Percentiles rank a stretch among this genome's conserved stretches.
Evolutionary conservation across 2,329 filamentous ascomycete species (phyloP).

Genomic region (Exophiala dermatitidis): DNA sequence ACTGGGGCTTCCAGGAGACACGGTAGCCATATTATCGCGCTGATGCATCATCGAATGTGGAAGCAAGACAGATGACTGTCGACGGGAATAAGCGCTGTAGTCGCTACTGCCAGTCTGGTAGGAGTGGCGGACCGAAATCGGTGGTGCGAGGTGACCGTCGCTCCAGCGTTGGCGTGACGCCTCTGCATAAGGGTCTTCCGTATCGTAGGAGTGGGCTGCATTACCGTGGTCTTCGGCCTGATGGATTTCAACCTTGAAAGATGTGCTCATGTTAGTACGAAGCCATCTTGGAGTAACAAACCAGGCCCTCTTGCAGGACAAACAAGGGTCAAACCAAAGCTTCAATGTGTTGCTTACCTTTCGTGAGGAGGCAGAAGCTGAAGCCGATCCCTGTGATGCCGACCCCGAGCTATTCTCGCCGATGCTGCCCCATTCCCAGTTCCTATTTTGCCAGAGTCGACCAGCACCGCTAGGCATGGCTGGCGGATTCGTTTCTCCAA

Average conservation of each 20-base stretch:
- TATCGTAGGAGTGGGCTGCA: slow-evolving; percentile 7
- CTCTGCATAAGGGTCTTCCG: slow-evolving; percentile 8
- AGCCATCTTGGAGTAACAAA: no score
- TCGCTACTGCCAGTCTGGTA: slow-evolving; percentile 8
- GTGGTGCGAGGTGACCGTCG: slow-evolving; percentile 6
- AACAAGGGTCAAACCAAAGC: neutral
- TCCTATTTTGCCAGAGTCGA: slow-evolving; percentile 2
- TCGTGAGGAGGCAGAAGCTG: neutral
- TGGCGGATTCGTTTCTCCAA: slow-evolving; percentile 8
- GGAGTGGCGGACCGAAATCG: slow-evolving; percentile 5
- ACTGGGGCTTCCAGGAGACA: neutral
- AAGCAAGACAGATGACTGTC: slow-evolving; percentile 11
- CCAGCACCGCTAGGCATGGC: slow-evolving; percentile 8
- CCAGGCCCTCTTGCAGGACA: neutral
- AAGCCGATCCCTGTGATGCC: neutral
- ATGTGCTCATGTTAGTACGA: no score
- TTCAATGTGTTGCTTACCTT: neutral
- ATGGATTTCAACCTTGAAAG: neutral
- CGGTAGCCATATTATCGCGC: neutral
- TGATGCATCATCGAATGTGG: slow-evolving; percentile 6
- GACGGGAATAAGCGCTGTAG: slow-evolving; percentile 4
- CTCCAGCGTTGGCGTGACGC: slow-evolving; percentile 5
- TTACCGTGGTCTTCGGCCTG: neutral
- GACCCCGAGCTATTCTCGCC: slow-evolving; percentile 2
- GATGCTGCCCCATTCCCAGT: slow-evolving; percentile 11